Evolutionary conservation across 768 basidiomycete genomes (phyloP), one percentile per base, ranked within the genome.

Genomic region (Trametes meyenii): DNA sequence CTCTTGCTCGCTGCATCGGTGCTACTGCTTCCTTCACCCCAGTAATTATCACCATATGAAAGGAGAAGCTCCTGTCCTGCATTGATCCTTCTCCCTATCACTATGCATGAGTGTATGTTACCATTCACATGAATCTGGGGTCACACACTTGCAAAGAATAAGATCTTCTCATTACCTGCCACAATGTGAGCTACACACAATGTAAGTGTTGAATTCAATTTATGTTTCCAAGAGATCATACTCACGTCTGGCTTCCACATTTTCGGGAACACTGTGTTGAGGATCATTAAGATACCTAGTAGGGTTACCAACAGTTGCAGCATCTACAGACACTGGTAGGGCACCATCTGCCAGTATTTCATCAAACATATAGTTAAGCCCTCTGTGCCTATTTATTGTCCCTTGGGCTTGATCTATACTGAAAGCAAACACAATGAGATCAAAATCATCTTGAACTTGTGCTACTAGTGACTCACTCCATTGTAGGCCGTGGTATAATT

Each of bases 241-340:
- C 72, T 63, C 58, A 79, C 77, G 8, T 1, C 0, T 58, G 56
- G 75, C 73, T 10, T 48, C 53, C 16, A 64, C 64, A 57, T 70
- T 71, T 7, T 52, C 46, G 21, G 62, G 50, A 16, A 19, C 46
- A 16, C 21, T 23, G 3, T 10, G 2, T 1, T 2, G 29, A 1
- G 24, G 46, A 54, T 80, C 78, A 62, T 83, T 83, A 1, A 83
- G 61, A 55, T 76, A 83, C 35, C 82, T 71, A 0, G 76, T 80
- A 44, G 75, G 70, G 68, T 84, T 82, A 0, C 82, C 80, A 12
- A 77, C 58, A 11, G 65, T 58, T n/a, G 74, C 75, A 21, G 81
- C 78, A 71, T 84, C 82, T 14, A 77, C 58, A 42, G 67, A 52
- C 5, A 50, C 35, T 5, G 55, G 42, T 12, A 23, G 13, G 44